Evolutionary conservation across 768 basidiomycete genomes (phyloP), one percentile per base, ranked within the genome.

Genomic region (Lentinula sp.): DNA sequence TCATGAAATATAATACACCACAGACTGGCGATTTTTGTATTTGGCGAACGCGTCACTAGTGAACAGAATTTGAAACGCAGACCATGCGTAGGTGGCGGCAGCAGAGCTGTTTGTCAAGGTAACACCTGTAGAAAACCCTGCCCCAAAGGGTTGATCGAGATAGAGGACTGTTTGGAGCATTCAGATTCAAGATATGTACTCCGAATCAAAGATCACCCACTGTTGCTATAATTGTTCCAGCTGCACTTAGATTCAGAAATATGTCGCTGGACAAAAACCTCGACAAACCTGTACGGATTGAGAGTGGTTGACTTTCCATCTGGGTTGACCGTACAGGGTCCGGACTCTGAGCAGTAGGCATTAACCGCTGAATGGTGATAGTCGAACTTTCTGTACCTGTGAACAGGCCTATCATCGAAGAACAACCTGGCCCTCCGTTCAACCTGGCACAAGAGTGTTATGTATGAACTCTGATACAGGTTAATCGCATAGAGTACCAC

Each of bases 151-250:
- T 59, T 80, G 78, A 65, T 81, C 80, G 37, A 81, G 77, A 62
- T 80, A 81, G 37, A 81, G 73, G 60, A 82, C 80, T 81, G 43
- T 7, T 16, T 3, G 9, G n/a, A 56, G 28, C 35, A n/a, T 50
- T 50, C 9, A 56, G 54, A 15, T 11, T 40, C 9, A 40, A 34
- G 13, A 1, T n/a, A 4, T 8, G 16, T n/a, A 11, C 2, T 11
- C 7, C 4, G n/a, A 54, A 54, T 6, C 13, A 51, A 35, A 16
- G n/a, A 4, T 6, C 16, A 59, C 74, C 13, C 61, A 80, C 80
- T 74, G 53, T 82, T 81, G 69, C 74, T 80, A 53, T 75, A 65
- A 52, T 76, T 79, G 62, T 80, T 81, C 81, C 81, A 82, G 57
- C 79, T 79, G 48, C 35, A 8, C 4, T 9, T 2, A 0, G 45